These are phyloP conservation scores for Allium fistulosum DNA, from an alignment of 106 monocot species.

Conservation along the genomic window DNA sequence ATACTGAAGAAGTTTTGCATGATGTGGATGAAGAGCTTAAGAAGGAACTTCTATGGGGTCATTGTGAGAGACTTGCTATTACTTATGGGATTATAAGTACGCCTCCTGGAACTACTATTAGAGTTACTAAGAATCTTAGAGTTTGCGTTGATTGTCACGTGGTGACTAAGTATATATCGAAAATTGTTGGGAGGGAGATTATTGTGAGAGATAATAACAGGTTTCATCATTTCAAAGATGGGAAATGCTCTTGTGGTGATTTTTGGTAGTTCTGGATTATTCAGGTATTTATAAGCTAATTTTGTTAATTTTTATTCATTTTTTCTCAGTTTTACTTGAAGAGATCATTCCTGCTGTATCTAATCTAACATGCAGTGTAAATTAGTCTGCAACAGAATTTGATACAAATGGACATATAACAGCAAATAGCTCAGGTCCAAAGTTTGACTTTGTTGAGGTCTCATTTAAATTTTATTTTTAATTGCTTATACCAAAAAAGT, in stretches of 20 bases:
- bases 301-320: no score
- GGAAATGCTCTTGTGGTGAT: conserved; percentile 30
- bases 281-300: no score
- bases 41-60: conserved; percentile 39
- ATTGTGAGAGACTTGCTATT: conserved; percentile 87
- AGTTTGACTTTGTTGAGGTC: no score
- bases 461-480: no score
- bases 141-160: conserved; percentile 80
- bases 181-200: conserved; percentile 74
- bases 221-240: conserved; percentile 65
- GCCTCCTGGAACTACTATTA: conserved; percentile 43
- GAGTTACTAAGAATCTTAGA: conserved; percentile 78
- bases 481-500: no score
- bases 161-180: conserved; percentile 62
- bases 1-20: conserved; percentile 61
- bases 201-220: conserved; percentile 67
- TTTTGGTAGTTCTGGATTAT: conserved; percentile 25
- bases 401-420: no score
- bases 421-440: no score
- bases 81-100: conserved; percentile 79
- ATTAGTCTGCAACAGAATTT: no score
- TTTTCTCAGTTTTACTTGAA: no score
- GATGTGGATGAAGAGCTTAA: conserved; percentile 90
- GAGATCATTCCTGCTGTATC: no score
- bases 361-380: no score